Conservation (phyloP, 805 yeast species). For the Candida xyloterini region DNA sequence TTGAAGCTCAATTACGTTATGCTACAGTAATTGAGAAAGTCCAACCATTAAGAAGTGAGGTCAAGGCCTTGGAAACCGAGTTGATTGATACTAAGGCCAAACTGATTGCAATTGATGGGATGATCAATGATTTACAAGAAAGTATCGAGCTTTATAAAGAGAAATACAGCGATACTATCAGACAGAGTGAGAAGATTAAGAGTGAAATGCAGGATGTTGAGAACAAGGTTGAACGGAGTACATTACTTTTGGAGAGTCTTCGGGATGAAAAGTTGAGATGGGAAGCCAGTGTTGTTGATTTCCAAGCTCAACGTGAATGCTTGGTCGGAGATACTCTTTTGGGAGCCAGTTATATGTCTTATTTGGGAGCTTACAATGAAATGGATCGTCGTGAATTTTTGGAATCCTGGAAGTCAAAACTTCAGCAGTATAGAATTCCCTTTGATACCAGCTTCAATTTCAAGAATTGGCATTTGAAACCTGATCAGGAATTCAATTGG, state of each 20-base stretch:
- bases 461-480: conserved; percentile 37
- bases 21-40: conserved; percentile 66
- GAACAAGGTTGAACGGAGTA: conserved; percentile 58
- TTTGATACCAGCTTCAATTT: conserved; percentile 37
- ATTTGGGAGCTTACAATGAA: conserved; percentile 49
- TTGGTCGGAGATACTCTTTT: conserved; percentile 66
- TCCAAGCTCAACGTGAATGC: conserved; percentile 41
- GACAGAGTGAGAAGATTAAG: conserved; percentile 76
- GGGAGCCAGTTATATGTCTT: conserved; percentile 58
- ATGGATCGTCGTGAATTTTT: conserved; percentile 32
- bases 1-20: conserved; percentile 81
- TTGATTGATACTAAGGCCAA: conserved; percentile 64
- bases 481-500: conserved; percentile 49
- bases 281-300: conserved; percentile 56
- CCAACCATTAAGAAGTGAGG: conserved; percentile 72
- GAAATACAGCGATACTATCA: conserved; percentile 67
- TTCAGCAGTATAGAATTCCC: conserved; percentile 37
- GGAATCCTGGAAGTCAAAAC: conserved; percentile 25
- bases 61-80: conserved; percentile 53
- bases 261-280: conserved; percentile 71
- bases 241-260: conserved; percentile 57
- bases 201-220: conserved; percentile 64
- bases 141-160: conserved; percentile 67
- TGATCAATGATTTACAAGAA: conserved; percentile 70
- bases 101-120: conserved; percentile 70